Conservation (phyloP, 129 eudicot genomes). For the Calendula officinalis region DNA sequence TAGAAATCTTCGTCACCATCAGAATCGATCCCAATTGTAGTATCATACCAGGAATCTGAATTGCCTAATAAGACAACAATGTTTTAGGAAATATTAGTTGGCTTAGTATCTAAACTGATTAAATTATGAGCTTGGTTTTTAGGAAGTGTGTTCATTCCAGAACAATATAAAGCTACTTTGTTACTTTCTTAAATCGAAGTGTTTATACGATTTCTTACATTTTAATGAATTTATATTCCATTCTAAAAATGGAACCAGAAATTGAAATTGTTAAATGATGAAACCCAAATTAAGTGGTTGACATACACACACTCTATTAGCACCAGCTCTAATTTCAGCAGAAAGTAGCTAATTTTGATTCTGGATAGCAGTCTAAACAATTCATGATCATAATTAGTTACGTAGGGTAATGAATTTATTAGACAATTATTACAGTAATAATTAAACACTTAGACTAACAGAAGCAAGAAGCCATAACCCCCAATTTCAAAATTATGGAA, state of each 20-base stretch:
- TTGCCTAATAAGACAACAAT: constrained; percentile 39
- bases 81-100: constrained; percentile 10
- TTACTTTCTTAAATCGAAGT: not conserved
- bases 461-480: constrained; percentile 11
- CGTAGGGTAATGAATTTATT: not conserved
- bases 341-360: constrained; percentile 6
- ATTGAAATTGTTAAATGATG: not conserved
- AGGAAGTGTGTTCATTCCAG: not conserved
- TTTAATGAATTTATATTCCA: not conserved
- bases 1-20: constrained; percentile 79
- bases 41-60: constrained; percentile 67
- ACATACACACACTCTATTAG: no score
- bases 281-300: not conserved
- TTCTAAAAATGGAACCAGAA: not conserved
- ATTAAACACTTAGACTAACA: constrained; percentile 7
- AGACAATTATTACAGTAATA: not conserved
- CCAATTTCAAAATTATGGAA: not conserved
- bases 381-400: not conserved
- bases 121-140: not conserved
- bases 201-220: not conserved
- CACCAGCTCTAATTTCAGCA: not conserved
- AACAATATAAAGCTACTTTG: not conserved
- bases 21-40: constrained; percentile 46
- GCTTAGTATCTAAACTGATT: not conserved
- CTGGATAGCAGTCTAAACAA: constrained; percentile 12